Conservation (phyloP, 139 green algal species). For the Diplosphaera chodatii region DNA sequence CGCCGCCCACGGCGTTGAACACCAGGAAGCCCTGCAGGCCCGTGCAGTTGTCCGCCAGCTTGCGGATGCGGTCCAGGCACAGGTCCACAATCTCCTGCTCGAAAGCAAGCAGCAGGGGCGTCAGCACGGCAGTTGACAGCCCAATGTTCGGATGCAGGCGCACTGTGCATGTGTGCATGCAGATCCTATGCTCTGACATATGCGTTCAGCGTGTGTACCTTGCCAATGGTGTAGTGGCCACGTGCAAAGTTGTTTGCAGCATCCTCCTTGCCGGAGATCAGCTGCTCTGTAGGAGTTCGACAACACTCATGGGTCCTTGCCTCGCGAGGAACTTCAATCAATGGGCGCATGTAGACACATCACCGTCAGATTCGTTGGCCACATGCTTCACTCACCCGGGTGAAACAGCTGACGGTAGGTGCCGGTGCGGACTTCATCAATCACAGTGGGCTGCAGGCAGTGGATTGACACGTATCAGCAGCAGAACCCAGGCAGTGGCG, state of each 20-base stretch:
- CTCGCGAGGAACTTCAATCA: too few species aligned
- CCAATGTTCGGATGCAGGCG: too few species aligned
- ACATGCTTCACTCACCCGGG: constrained; percentile 31
- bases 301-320: too few species aligned
- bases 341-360: too few species aligned
- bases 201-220: too few species aligned
- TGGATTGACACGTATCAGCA: too few species aligned
- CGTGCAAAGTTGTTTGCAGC: constrained; percentile 83
- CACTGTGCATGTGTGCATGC: too few species aligned
- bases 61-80: constrained; percentile 90
- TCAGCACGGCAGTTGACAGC: too few species aligned
- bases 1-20: constrained; percentile 94
- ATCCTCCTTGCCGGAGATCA: constrained; percentile 96
- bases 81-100: constrained; percentile 87
- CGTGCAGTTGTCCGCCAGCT: constrained; percentile 96
- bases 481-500: too few species aligned
- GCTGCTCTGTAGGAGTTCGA: constrained; percentile 62
- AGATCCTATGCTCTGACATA: too few species aligned
- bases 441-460: constrained; percentile 84
- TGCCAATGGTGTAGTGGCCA: constrained; percentile 72
- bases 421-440: constrained; percentile 93
- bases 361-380: too few species aligned
- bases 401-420: constrained; percentile 98
- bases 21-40: constrained; percentile 96
- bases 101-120: too few species aligned